These are phyloP conservation scores for Chlamydomonas applanata DNA, from an alignment of 139 green algal genomes.

Conservation along the genomic window DNA sequence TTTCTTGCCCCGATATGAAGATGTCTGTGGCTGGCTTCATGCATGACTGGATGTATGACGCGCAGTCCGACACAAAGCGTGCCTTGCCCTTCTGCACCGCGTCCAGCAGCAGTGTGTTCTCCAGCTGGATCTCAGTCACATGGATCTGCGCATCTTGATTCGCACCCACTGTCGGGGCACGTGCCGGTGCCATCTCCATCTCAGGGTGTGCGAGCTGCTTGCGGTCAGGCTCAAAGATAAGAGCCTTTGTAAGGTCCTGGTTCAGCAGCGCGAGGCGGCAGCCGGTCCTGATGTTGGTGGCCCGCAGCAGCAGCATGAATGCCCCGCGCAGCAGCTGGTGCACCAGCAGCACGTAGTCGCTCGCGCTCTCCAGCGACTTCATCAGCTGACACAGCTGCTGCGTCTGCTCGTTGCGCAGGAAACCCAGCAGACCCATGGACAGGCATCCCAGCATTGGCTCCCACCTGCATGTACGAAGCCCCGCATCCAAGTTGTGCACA, in stretches of 20 bases:
- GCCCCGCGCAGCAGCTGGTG: conserved; percentile 47
- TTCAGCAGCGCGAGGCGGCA: conserved; percentile 53
- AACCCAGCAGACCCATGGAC: conserved; percentile 50
- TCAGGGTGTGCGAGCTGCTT: neutral
- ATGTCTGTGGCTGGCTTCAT: conserved; percentile 65
- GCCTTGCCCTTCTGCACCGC: conserved; percentile 64
- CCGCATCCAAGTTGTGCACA: neutral
- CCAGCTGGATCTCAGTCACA: conserved; percentile 58
- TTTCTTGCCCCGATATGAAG: conserved; percentile 53
- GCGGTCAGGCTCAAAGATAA: conserved; percentile 57
- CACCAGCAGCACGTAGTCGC: conserved; percentile 54
- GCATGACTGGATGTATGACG: conserved; percentile 60
- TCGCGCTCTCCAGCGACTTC: conserved; percentile 40
- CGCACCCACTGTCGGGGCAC: neutral
- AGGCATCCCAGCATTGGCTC: conserved; percentile 64
- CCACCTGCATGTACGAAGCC: conserved; percentile 37
- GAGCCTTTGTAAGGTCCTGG: conserved; percentile 40
- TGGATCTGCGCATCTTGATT: conserved; percentile 35
- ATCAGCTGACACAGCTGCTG: conserved; percentile 54
- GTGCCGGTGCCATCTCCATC: neutral
- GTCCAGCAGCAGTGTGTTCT: conserved; percentile 63
- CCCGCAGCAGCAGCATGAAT: conserved; percentile 54
- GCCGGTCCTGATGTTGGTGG: conserved; percentile 61
- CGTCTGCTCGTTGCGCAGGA: conserved; percentile 58
- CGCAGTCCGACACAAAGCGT: conserved; percentile 59